Conservation (phyloP, 345 rosid genomes). For the Conringia planisiliqua region DNA sequence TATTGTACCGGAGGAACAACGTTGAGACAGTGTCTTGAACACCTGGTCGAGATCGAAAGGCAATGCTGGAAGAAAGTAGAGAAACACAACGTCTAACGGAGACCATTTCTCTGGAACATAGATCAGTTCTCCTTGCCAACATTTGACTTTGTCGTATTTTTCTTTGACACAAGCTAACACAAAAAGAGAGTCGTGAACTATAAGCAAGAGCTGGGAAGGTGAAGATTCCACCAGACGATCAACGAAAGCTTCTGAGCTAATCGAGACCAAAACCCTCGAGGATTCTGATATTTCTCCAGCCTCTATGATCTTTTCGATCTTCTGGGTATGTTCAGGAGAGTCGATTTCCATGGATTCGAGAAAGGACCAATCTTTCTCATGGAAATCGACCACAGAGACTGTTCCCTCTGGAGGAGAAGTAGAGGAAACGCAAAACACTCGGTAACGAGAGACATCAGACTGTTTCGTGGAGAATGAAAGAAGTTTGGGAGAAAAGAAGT, state of each 20-base stretch:
- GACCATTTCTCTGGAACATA: conserved; percentile 83
- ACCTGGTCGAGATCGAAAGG: conserved; percentile 60
- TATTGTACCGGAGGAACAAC: conserved; percentile 61
- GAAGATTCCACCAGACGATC: conserved; percentile 60
- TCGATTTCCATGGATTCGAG: conserved; percentile 59
- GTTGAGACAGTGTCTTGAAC: conserved; percentile 47
- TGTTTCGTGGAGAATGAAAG: conserved; percentile 5
- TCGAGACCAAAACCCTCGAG: conserved; percentile 75
- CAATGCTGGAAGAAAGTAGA: conserved; percentile 80
- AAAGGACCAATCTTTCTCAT: conserved; percentile 90
- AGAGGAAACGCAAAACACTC: conserved; percentile 15
- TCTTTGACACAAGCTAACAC: conserved; percentile 69
- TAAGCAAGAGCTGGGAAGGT: conserved; percentile 52
- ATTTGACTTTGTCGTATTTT: conserved; percentile 70
- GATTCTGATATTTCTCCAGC: conserved; percentile 56
- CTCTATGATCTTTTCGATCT: conserved; percentile 46
- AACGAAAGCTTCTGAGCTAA: conserved; percentile 64
- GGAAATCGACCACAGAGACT: conserved; percentile 44
- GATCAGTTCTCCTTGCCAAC: conserved; percentile 94
- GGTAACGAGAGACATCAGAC: conserved; percentile 18
- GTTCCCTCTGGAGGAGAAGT: conserved; percentile 47
- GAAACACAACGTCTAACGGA: conserved; percentile 76
- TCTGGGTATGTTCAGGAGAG: conserved; percentile 36
- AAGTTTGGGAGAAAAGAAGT: conserved; percentile 8
- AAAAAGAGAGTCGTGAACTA: conserved; percentile 86